Evolutionary conservation across 1,284 basidiomycete species (phyloP), one percentile per base, ranked within the genome.

Genomic region (Phenoliferia sp.): DNA sequence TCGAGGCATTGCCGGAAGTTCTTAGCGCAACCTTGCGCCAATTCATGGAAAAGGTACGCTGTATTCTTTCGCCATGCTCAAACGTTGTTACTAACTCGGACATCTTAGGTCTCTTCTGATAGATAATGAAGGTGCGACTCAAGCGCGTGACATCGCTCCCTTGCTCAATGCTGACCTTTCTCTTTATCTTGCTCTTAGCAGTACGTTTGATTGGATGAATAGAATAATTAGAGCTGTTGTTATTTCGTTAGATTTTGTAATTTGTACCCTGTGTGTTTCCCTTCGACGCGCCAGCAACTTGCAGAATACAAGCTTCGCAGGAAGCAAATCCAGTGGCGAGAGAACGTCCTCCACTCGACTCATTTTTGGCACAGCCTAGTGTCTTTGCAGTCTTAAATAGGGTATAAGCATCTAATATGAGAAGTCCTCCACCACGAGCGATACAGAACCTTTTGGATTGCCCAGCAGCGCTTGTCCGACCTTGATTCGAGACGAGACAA

Each of bases 1-100:
- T 96, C 50, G 93, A 96, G 79, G 87, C 92, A 5, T 81, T 99
- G 55, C 96, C 96, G 0, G 90, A 93, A 64, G 92, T 98, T 17
- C 81, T 99, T 69, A 85, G 90, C n/a, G 87, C 89, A 55, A 97
- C 94, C 2, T 82, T 99, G 67, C 88, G 92, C 74, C 94, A 99
- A 79, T 99, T 81, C 77, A 79, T 80, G 17, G 80, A 81, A 63
- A 75, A 64, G 55, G 70, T 75, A 32, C 65, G 50, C 39, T 19
- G 33, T 52, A 29, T 19, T 26, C 50, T 19, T 33, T 28, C 36
- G 10, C 6, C 29, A 22, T 35, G 29, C n/a, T 35, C 7, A 9
- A 16, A 3, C 48, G 29, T 36, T 61, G 26, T 22, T 22, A 16
- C 34, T 10, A 17, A 26, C 28, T n/a, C 22, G 3, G 15, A 2